These are phyloP conservation scores for Biscogniauxia marginata DNA, from an alignment of 2,329 filamentous ascomycete genomes.

Conservation along the genomic window DNA sequence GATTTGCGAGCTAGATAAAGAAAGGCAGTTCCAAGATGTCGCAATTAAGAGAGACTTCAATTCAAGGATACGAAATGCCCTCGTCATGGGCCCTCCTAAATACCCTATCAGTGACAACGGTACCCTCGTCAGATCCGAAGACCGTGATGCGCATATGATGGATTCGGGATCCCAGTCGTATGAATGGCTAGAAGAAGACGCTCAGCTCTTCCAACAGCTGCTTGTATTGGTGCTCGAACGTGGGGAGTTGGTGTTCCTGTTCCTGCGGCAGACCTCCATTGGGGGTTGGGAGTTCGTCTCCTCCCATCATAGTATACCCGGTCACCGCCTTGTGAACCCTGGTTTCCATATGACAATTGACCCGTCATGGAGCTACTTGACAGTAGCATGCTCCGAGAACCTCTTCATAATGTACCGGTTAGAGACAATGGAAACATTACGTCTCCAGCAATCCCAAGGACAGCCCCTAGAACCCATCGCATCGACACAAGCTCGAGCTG, in stretches of 20 bases:
- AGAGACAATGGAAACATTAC: constrained; percentile 53
- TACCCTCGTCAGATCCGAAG: constrained; percentile 38
- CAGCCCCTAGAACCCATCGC: constrained; percentile 59
- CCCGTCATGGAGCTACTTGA: constrained; percentile 66
- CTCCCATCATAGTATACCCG: constrained; percentile 58
- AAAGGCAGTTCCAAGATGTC: constrained; percentile 73
- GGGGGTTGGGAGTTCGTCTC: constrained; percentile 59
- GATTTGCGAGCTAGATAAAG: constrained; percentile 69
- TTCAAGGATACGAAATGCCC: constrained; percentile 74
- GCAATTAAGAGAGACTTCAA: constrained; percentile 77
- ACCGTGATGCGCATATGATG: constrained; percentile 38
- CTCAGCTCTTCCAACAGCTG: constrained; percentile 69
- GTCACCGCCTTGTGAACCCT: constrained; percentile 54
- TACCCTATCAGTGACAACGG: constrained; percentile 30
- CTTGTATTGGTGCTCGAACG: constrained; percentile 74
- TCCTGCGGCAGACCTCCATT: constrained; percentile 49
- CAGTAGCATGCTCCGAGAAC: constrained; percentile 68
- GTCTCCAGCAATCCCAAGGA: constrained; percentile 44
- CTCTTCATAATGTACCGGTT: constrained; percentile 72
- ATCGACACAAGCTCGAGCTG: constrained; percentile 39
- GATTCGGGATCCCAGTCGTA: constrained; percentile 24
- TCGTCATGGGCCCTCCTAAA: constrained; percentile 63
- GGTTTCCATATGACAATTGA: constrained; percentile 74
- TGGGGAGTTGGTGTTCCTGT: constrained; percentile 75
- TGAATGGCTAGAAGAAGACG: constrained; percentile 11